These are phyloP conservation scores for Hyphopichia burtonii DNA, from an alignment of 1,139 yeast species.

Conservation along the genomic window DNA sequence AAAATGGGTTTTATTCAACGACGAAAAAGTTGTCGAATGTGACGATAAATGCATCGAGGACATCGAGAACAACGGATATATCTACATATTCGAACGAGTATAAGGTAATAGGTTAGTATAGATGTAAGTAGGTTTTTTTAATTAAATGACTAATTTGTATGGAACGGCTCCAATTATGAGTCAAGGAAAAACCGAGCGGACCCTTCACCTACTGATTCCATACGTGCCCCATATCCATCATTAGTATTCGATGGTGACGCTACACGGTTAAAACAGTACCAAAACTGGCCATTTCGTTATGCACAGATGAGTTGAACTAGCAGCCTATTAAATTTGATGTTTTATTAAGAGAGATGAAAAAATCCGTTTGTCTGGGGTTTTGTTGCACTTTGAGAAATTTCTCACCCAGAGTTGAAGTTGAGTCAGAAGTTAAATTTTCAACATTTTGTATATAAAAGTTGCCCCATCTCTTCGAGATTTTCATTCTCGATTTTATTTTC, in stretches of 20 bases:
- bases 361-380: too few species aligned
- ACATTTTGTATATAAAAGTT: neutral
- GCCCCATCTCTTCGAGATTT: neutral
- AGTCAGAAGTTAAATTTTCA: neutral
- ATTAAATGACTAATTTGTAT: too few species aligned
- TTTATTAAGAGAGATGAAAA: neutral
- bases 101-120: neutral
- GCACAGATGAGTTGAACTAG: too few species aligned
- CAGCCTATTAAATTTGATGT: neutral
- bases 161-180: too few species aligned
- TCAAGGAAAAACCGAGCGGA: too few species aligned
- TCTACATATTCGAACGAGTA: conserved; percentile 46
- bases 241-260: too few species aligned
- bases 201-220: too few species aligned
- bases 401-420: neutral
- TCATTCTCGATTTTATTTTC: neutral
- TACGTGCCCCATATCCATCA: too few species aligned
- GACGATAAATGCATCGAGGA: conserved; percentile 62
- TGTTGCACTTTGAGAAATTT: neutral
- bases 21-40: conserved; percentile 84
- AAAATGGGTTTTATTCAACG: conserved; percentile 88
- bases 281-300: too few species aligned
- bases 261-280: too few species aligned
- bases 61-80: conserved; percentile 61
- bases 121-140: too few species aligned